Percentiles rank a stretch among this genome's conserved stretches.
These are phyloP conservation scores for Sclerotinia minor DNA, from an alignment of 2,329 filamentous ascomycete species.

Conservation along the genomic window DNA sequence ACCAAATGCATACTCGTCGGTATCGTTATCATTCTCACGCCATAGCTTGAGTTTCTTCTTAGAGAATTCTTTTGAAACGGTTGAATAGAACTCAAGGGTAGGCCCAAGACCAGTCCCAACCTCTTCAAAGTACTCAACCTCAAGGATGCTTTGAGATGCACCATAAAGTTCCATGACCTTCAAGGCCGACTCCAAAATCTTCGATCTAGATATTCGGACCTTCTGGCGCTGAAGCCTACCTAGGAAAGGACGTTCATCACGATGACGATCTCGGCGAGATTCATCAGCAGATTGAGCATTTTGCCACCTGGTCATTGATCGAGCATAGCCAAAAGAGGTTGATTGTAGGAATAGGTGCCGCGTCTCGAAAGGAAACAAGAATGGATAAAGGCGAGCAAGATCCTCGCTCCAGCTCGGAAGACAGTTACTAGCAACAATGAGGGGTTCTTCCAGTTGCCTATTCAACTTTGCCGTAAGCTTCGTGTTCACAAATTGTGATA, in stretches of 20 bases:
- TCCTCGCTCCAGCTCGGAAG: conserved; percentile 96
- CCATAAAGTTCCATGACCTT: conserved; percentile 99
- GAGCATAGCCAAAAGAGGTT: conserved; percentile 95
- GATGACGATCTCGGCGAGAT: conserved; percentile 73
- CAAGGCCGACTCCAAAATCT: conserved; percentile 92
- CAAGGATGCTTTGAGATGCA: conserved; percentile 90
- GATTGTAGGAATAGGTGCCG: conserved; percentile 95
- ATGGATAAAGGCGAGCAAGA: conserved; percentile 87
- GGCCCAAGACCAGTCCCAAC: conserved; percentile 94
- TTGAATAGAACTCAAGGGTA: conserved; percentile 96
- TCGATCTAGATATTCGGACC: conserved; percentile 92
- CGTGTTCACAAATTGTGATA: conserved; percentile 96
- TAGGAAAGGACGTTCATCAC: conserved; percentile 88
- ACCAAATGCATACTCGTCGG: conserved; percentile 81
- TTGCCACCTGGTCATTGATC: conserved; percentile 97
- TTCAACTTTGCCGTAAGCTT: conserved; percentile 98
- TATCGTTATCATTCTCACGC: conserved; percentile 80
- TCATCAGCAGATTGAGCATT: conserved; percentile 83
- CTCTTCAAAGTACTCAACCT: conserved; percentile 98
- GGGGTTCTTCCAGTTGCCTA: conserved; percentile 89
- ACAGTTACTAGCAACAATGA: conserved; percentile 96
- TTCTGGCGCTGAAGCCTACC: conserved; percentile 93
- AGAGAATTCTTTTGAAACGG: conserved; percentile 93
- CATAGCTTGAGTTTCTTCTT: conserved; percentile 97
- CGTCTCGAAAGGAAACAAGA: conserved; percentile 97